Percentiles rank a stretch among this genome's conserved stretches.
These are phyloP conservation scores for Curvularia verruculosa DNA, from an alignment of 2,329 filamentous ascomycete species.

Conservation along the genomic window DNA sequence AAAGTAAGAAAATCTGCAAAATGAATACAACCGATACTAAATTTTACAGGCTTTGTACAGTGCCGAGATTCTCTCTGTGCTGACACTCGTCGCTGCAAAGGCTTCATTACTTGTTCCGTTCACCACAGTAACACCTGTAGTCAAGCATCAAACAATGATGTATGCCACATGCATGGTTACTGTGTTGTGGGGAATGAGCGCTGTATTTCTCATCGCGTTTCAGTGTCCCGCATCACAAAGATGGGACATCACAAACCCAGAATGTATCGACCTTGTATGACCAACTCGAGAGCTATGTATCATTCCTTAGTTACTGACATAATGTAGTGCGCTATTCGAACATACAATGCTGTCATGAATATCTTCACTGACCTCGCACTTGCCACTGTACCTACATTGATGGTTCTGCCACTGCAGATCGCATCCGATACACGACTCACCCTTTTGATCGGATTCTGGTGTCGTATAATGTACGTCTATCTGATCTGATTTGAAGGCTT, in stretches of 20 bases:
- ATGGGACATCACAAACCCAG: slow-evolving; percentile 5
- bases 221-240: slow-evolving; percentile 3
- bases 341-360: slow-evolving; percentile 8
- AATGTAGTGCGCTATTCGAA: slow-evolving; percentile 5
- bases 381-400: slow-evolving; percentile 1
- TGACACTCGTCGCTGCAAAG: slow-evolving; percentile 4
- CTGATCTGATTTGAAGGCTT: neutral
- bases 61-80: slow-evolving; percentile 2
- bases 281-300: too few species aligned
- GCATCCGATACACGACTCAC: neutral
- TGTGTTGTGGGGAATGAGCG: slow-evolving; percentile 7
- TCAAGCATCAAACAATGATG: neutral
- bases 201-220: slow-evolving; percentile 7
- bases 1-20: neutral
- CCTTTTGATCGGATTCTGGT: slow-evolving; percentile 4
- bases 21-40: neutral
- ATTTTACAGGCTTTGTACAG: slow-evolving; percentile 3
- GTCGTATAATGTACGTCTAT: neutral
- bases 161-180: neutral
- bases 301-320: too few species aligned
- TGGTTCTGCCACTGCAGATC: slow-evolving; percentile 1
- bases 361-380: slow-evolving; percentile 12
- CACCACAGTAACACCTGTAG: neutral
- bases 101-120: slow-evolving; percentile 1
- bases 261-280: slow-evolving; percentile 5